phyloP scores from a whole-genome alignment of 805 yeast species.

The Candida tallmaniae region DNA sequence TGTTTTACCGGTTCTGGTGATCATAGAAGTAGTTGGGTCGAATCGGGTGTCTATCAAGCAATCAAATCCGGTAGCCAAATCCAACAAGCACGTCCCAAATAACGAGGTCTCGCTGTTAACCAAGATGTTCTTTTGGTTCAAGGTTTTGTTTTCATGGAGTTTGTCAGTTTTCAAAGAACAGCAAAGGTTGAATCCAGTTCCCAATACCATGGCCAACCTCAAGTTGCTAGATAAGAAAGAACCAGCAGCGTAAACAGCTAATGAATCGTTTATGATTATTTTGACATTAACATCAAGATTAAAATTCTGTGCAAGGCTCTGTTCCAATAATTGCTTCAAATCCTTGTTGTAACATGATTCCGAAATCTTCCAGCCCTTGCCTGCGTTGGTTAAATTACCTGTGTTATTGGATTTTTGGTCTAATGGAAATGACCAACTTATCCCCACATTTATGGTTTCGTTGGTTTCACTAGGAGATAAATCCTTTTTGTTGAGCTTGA shows the following conservation, averaged over 20 bases:
- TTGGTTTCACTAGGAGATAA: too few species aligned
- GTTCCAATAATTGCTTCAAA: conserved; percentile 38
- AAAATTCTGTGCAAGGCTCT: conserved; percentile 19
- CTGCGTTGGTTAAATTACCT: conserved; percentile 47
- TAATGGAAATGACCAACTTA: conserved; percentile 38
- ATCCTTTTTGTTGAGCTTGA: too few species aligned
- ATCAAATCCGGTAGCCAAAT: conserved; percentile 36
- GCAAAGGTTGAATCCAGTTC: conserved; percentile 65
- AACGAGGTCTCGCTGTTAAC: conserved; percentile 53
- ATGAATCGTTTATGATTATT: conserved; percentile 56
- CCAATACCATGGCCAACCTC: conserved; percentile 55
- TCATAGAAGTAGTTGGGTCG: conserved; percentile 24
- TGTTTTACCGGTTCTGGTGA: conserved; percentile 17
- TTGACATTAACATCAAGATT: conserved; percentile 32
- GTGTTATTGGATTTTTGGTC: conserved; percentile 36
- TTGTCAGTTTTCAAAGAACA: conserved; percentile 26
- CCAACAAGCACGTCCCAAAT: conserved; percentile 41
- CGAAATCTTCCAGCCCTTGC: conserved; percentile 55
- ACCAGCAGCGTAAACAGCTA: conserved; percentile 61
- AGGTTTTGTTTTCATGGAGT: conserved; percentile 12
- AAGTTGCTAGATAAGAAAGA: conserved; percentile 30
- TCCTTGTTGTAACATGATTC: conserved; percentile 39
- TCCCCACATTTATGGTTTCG: conserved; percentile 11
- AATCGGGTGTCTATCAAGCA: conserved; percentile 27
- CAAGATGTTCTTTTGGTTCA: conserved; percentile 18